Conservation (phyloP, 768 basidiomycete genomes). For the Rhodosporidiobolus sp. region DNA sequence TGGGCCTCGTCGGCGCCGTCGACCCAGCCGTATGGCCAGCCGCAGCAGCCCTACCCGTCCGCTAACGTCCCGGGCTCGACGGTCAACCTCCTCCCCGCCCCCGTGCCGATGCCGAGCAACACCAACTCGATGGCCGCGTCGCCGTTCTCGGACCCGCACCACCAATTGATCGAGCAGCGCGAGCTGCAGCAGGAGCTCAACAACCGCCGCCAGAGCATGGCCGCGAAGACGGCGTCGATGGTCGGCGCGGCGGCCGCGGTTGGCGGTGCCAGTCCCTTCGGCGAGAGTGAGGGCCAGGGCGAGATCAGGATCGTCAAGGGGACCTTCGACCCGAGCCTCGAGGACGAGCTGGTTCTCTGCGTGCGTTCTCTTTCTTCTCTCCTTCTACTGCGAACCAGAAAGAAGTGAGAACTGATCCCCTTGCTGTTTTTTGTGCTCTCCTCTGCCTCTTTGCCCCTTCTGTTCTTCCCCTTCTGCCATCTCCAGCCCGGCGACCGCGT, state of each 20-base stretch:
- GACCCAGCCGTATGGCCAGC: background rate
- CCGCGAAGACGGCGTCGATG: background rate
- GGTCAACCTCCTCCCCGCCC: constrained; percentile 21
- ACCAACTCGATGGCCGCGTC: background rate
- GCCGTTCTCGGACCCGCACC: constrained; percentile 7
- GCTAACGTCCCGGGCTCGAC: constrained; percentile 7
- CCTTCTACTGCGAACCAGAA: no score
- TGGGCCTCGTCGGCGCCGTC: background rate
- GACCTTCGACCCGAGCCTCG: constrained; percentile 42
- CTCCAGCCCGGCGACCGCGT: constrained; percentile 40
- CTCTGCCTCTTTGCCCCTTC: no score
- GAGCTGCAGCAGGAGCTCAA: constrained; percentile 33
- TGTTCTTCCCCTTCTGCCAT: background rate
- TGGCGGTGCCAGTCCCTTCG: constrained; percentile 33
- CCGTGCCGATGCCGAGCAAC: background rate
- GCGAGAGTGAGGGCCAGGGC: constrained; percentile 40
- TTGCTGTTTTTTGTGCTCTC: no score
- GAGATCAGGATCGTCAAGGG: constrained; percentile 40
- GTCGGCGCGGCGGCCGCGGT: background rate
- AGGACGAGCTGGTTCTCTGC: constrained; percentile 43
- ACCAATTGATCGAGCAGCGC: constrained; percentile 32
- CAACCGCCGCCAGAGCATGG: constrained; percentile 5
- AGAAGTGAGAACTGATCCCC: no score
- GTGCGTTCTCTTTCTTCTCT: constrained; percentile 13
- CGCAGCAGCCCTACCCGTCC: constrained; percentile 16